Evolutionary conservation across 1,139 yeast species (phyloP).

Genomic region (Nakaseomyces delphensis): DNA sequence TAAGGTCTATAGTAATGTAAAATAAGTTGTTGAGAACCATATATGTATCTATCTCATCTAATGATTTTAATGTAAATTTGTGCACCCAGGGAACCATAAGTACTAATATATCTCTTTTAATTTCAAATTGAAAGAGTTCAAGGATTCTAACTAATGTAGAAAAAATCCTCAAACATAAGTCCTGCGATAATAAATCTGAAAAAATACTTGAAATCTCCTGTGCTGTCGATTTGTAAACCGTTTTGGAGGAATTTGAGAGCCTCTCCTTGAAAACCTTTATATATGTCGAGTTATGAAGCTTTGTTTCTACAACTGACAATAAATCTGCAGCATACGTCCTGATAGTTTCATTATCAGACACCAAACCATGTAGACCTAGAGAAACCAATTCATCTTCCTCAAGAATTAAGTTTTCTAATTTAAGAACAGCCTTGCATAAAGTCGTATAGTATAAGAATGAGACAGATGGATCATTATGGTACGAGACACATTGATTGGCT

Average conservation of each 20-base stretch:
- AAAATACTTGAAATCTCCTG: slow-evolving; percentile 32
- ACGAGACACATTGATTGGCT: slow-evolving; percentile 58
- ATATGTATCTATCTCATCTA: slow-evolving; percentile 40
- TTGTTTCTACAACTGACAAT: slow-evolving; percentile 29
- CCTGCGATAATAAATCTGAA: slow-evolving; percentile 30
- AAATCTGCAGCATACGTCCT: slow-evolving; percentile 30
- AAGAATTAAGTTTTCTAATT: slow-evolving; percentile 23
- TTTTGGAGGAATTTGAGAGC: slow-evolving; percentile 30
- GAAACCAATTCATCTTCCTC: slow-evolving; percentile 31
- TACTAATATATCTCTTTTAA: slow-evolving; percentile 69
- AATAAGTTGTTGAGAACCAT: slow-evolving; percentile 79
- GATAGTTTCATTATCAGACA: slow-evolving; percentile 28
- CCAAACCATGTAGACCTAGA: slow-evolving; percentile 30
- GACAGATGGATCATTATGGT: slow-evolving; percentile 43
- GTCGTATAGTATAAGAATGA: slow-evolving; percentile 63
- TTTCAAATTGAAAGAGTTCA: slow-evolving; percentile 33
- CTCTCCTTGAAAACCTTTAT: slow-evolving; percentile 32
- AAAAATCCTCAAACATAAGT: slow-evolving; percentile 26
- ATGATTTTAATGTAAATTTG: slow-evolving; percentile 54
- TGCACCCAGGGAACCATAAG: slow-evolving; percentile 88
- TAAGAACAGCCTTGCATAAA: slow-evolving; percentile 47
- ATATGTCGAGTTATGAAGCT: slow-evolving; percentile 29
- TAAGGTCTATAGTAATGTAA: slow-evolving; percentile 73
- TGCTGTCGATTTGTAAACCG: slow-evolving; percentile 32
- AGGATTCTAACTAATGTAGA: slow-evolving; percentile 27